These are phyloP conservation scores for Paspalum vaginatum DNA, from an alignment of 176 grass and related monocot species.

Conservation along the genomic window DNA sequence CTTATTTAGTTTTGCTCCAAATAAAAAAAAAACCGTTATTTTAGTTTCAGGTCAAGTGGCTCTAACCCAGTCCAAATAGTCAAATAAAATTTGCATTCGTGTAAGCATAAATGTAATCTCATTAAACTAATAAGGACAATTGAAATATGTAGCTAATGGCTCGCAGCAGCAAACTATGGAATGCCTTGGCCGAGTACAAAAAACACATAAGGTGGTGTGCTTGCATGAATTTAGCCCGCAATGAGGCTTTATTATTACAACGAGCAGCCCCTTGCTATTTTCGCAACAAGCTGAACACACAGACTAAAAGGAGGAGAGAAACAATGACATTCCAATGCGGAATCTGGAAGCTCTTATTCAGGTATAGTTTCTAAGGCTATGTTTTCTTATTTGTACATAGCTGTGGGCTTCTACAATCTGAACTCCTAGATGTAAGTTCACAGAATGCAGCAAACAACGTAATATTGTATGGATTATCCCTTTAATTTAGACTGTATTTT, in stretches of 20 bases:
- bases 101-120: too few relatives aligned
- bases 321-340: constrained; percentile 24
- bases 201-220: constrained; percentile 18
- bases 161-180: not conserved
- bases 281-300: constrained; percentile 15
- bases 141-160: not conserved
- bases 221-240: constrained; percentile 34
- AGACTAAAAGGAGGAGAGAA: constrained; percentile 12
- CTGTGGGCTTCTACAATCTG: constrained; percentile 46
- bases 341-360: constrained; percentile 44
- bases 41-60: too few relatives aligned
- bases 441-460: constrained; percentile 47
- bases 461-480: constrained; percentile 38
- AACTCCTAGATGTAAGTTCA: constrained; percentile 45
- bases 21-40: too few relatives aligned
- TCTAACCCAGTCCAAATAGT: too few relatives aligned
- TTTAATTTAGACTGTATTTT: constrained; percentile 35
- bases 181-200: not conserved
- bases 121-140: too few relatives aligned
- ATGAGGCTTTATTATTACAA: constrained; percentile 33
- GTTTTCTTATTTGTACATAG: constrained; percentile 49
- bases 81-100: too few relatives aligned
- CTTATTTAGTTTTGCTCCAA: too few relatives aligned
- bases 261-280: constrained; percentile 13
- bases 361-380: constrained; percentile 52